These are phyloP conservation scores for Cercospora beticola DNA, from an alignment of 2,329 filamentous ascomycete genomes.

Conservation along the genomic window DNA sequence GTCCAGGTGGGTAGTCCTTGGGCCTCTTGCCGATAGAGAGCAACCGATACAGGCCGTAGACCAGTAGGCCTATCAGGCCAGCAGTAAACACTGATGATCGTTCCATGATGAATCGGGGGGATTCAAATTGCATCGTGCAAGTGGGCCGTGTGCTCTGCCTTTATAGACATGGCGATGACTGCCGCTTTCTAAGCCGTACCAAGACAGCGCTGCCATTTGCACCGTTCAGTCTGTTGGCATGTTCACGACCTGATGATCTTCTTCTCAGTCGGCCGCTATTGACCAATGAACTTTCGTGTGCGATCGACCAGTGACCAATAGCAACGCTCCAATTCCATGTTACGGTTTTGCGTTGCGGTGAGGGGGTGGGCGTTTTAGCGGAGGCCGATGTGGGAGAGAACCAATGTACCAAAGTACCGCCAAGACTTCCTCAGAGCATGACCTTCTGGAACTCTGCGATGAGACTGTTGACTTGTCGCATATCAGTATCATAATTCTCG, in stretches of 20 bases:
- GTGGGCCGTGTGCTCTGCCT: not conserved
- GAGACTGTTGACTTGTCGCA: conserved; percentile 13
- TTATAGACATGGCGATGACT: not conserved
- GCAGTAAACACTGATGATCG: not conserved
- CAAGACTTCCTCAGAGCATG: conserved; percentile 5
- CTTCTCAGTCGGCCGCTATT: not conserved
- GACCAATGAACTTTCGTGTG: not conserved
- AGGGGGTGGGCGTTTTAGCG: conserved; percentile 1
- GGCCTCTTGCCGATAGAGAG: conserved; percentile 26
- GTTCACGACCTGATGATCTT: not conserved
- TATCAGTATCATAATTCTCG: conserved; percentile 14
- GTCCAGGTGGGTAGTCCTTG: conserved; percentile 29
- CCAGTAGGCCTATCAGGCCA: not conserved
- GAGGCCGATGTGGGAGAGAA: conserved; percentile 1
- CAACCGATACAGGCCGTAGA: conserved; percentile 21
- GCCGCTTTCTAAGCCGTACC: not conserved
- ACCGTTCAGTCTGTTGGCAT: not conserved
- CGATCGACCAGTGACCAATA: not conserved
- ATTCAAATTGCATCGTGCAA: not conserved
- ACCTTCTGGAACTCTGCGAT: conserved; percentile 12
- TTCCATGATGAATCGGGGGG: conserved; percentile 3
- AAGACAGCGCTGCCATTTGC: not conserved
- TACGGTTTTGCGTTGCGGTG: conserved; percentile 3
- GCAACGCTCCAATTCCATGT: not conserved
- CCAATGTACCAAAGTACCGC: not conserved